Evolutionary conservation across 2,329 filamentous ascomycete genomes (phyloP), one percentile per base, ranked within the genome.

Genomic region (Macrophomina pseudophaseolina): DNA sequence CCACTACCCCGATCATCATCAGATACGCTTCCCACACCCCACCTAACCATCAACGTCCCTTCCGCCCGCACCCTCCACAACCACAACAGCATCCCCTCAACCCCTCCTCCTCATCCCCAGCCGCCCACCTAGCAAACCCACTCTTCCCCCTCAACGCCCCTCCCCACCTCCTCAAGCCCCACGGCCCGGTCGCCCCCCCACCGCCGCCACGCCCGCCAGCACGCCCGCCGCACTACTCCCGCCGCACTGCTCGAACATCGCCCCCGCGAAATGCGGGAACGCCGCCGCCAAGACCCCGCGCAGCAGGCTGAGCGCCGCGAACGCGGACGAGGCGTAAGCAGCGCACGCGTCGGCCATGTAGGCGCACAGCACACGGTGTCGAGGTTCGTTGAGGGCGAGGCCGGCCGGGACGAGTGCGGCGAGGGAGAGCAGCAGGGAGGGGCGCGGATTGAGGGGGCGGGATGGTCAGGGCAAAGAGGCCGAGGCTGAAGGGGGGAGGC

Each of bases 111-210:
- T 44, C 35, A 44, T 44, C 38, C n/a, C 53, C 1, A 1, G 38
- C 54, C 12, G 56, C 32, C 12, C 49, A 59, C 42, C 48, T 12
- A 14, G 71, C 71, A 35, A 66, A 51, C 16, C 60, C 67, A 32
- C 70, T 71, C 67, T 66, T 67, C 62, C 64, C 66, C 49, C 71
- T 66, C 48, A 72, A 23, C 1, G 12, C 48, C 2, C 23, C 33
- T 8, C 68, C 68, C 51, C 68, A 69, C 40, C 38, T 69, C 32
- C 71, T 14, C 44, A 72, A 70, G 35, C 70, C n/a, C 5, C 35
- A 40, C n/a, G 65, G 23, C 23, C 23, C 23, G 23, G 2, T 23
- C 23, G 23, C 23, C 23, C 23, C 23, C 23, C 23, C 7, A 63
- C 16, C 9, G 65, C 63, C 12, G 65, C 56, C 3, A 66, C 42